Base-by-base conservation (phyloP, 2,329 filamentous ascomycete genomes). In the Fusarium phyllophilum region DNA sequence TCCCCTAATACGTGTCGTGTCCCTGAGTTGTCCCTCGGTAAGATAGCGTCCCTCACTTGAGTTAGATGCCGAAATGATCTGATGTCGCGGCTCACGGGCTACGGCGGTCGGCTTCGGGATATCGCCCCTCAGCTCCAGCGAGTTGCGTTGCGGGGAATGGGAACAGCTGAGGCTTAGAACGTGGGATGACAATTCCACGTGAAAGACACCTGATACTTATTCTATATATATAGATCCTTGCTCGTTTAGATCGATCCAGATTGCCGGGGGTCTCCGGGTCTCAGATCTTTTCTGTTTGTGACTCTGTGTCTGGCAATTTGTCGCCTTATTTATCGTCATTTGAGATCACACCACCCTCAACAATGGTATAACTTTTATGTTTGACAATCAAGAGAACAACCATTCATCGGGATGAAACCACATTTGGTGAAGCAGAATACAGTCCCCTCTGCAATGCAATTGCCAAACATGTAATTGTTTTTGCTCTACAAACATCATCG, bases 11-110 rank as follows among this genome's bases (percentile, higher is more conserved):
- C 63, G 55, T 68, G 57, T 68, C 49, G 49, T 52, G 31, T n/a
- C 75, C 41, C 42, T 58, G 52, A 61, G 48, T 52, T 67, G 68
- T 44, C 59, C 75, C 76, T 78, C 76, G 73, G 76, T 63, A 52
- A 36, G 49, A 52, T 36, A 78, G 49, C 60, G 36, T 55, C 51
- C 42, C 29, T 62, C 41, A 24, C 20, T 20, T 36, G n/a, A 52
- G 6, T 36, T 34, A 33, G 45, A 64, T 64, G 59, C 46, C 66
- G 55, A 59, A 59, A 68, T 67, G 65, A 61, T 67, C 62, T 72
- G 76, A 78, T 77, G 56, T 62, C 54, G 46, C n/a, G 34, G 34
- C 22, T 45, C 49, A 59, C 56, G 33, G 57, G 76, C 67, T 75
- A 55, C 58, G 34, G 34, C 42, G 72, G 66, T 68, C 74, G 75